Evolutionary conservation across 805 yeast species (phyloP).

Genomic region (Nakazawaea pomicola): DNA sequence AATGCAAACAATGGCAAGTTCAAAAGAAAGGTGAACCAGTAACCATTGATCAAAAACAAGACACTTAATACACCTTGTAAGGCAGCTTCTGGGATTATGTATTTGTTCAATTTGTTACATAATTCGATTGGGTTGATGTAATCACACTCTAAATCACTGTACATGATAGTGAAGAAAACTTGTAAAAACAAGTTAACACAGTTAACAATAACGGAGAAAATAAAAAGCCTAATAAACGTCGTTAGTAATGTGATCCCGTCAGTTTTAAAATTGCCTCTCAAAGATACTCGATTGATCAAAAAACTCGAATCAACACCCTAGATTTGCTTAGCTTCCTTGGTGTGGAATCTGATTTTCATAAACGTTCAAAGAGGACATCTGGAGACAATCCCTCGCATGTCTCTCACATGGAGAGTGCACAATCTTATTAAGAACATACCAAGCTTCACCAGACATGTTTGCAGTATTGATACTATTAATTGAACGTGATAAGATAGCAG

Average conservation of each 20-base stretch:
- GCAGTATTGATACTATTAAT: no score
- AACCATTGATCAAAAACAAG: constrained; percentile 77
- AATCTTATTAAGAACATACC: constrained; percentile 27
- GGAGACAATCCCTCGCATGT: no score
- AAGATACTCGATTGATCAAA: no score
- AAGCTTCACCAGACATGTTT: constrained; percentile 42
- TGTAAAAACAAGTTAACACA: constrained; percentile 86
- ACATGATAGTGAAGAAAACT: constrained; percentile 93
- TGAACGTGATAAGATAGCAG: no score
- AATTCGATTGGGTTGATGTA: constrained; percentile 96
- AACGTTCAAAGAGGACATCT: no score
- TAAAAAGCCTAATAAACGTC: constrained; percentile 52
- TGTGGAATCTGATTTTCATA: no score
- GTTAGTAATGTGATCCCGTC: no score
- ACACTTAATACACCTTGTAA: constrained; percentile 69
- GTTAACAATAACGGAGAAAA: constrained; percentile 75
- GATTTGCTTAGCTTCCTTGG: not conserved
- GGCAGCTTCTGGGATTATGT: constrained; percentile 86
- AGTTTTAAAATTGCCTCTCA: no score
- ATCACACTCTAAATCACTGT: constrained; percentile 92
- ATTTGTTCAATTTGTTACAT: constrained; percentile 86
- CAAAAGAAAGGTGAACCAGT: constrained; percentile 84
- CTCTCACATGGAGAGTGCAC: not conserved
- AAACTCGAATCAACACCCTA: not conserved
- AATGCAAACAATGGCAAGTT: constrained; percentile 81